Conservation (phyloP, 75 land plant species). For the Isoetes taiwanensis region DNA sequence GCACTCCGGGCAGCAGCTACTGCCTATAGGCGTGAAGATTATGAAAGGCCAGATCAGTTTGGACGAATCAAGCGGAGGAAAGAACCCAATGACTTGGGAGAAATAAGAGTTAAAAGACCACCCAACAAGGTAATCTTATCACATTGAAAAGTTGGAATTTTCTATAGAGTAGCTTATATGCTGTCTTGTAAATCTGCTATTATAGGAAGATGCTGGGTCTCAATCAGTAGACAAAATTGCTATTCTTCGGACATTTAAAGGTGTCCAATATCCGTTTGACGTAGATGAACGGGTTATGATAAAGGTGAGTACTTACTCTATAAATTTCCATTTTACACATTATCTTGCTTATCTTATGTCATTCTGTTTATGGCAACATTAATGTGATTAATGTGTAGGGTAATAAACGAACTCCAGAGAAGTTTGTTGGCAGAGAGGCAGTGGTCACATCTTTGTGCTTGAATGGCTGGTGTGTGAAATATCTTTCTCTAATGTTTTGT, state of each 20-base stretch:
- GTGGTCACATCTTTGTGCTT: slow-evolving; percentile 74
- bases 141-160: neutral
- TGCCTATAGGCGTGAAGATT: slow-evolving; percentile 60
- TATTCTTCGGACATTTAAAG: slow-evolving; percentile 23
- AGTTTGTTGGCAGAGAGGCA: slow-evolving; percentile 87
- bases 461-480: slow-evolving; percentile 88
- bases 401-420: slow-evolving; percentile 78
- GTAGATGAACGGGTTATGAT: slow-evolving; percentile 82
- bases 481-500: too few species aligned
- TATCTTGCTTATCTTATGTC: neutral
- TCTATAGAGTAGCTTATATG: slow-evolving; percentile 13
- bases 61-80: slow-evolving; percentile 57
- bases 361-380: neutral
- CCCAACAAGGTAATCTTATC: slow-evolving; percentile 9
- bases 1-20: slow-evolving; percentile 80
- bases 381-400: slow-evolving; percentile 37
- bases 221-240: slow-evolving; percentile 37
- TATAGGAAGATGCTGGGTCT: slow-evolving; percentile 53
- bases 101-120: slow-evolving; percentile 30
- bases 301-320: slow-evolving; percentile 58
- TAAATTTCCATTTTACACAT: too few species aligned
- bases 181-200: neutral
- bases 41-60: slow-evolving; percentile 59
- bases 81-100: slow-evolving; percentile 52
- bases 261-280: slow-evolving; percentile 83